Evolutionary conservation across 2,329 filamentous ascomycete species (phyloP), one percentile per base, ranked within the genome.

Genomic region (Hypoxylon sp.): DNA sequence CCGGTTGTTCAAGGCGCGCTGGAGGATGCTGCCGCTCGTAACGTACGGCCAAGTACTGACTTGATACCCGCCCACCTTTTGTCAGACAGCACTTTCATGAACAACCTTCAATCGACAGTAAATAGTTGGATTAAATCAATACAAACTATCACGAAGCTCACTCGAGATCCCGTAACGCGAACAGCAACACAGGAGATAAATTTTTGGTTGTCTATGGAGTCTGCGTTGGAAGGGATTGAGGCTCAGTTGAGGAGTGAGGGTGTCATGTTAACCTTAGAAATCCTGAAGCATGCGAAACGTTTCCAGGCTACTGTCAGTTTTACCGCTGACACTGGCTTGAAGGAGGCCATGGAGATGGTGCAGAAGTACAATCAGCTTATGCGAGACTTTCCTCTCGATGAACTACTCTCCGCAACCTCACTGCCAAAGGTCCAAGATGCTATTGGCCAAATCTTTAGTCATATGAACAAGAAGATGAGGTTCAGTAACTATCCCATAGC

Each of bases 51-150:
- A 1, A 89, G 91, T 0, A 88, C 94, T 47, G 94, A 98, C 47
- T 82, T 94, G 68, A 92, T 99, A 51, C 91, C 94, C 2, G 76
- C 88, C 8, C 82, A 88, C 10, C 86, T 97, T n/a, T 84, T 98
- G 35, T 90, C 93, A 65, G 96, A 98, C 81, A 97, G 93, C 76
- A 90, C 90, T 10, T 97, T 99, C 74, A 90, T 98, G 75, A 99
- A 99, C 81, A 94, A 92, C 74, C 85, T 99, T 39, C 96, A 98
- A 79, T 91, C 93, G 55, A 96, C 91, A 53, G 96, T 98, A 67
- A 99, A 98, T 80, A 91, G 91, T 70, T 99, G 96, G 96, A 99
- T 99, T 83, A 97, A 97, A 83, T 97, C 95, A 10, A 99, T 99
- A 72, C 95, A 98, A 79, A 91, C 92, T 52, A 97, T 98, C 74